Percentiles rank a stretch among this genome's conserved stretches.
These are phyloP conservation scores for Citrus cavaleriei DNA, from an alignment of 345 rosid genomes.

Conservation along the genomic window DNA sequence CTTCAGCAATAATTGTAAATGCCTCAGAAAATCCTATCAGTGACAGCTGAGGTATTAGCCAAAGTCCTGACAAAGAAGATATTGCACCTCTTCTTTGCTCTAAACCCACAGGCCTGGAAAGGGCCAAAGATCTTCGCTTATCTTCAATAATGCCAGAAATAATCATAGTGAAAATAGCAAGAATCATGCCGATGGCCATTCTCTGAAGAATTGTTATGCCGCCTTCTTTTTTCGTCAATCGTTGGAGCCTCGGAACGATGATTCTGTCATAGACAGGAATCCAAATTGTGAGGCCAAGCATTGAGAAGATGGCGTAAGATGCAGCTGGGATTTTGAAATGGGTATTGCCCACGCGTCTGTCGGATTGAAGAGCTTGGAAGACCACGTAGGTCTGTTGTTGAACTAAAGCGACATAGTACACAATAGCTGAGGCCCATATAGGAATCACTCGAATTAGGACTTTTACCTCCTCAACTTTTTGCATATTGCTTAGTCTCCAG, in stretches of 20 bases:
- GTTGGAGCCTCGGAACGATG: conserved; percentile 28
- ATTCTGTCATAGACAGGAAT: conserved; percentile 38
- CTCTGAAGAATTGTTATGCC: conserved; percentile 43
- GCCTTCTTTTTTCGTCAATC: conserved; percentile 27
- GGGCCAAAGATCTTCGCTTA: conserved; percentile 21
- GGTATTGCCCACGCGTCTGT: conserved; percentile 23
- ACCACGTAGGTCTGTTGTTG: conserved; percentile 39
- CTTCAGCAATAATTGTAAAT: conserved; percentile 22
- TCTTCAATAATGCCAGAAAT: conserved; percentile 30
- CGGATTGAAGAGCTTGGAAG: conserved; percentile 36
- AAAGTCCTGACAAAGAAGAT: conserved; percentile 34
- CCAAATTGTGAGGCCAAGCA: conserved; percentile 35
- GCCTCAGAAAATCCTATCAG: conserved; percentile 32
- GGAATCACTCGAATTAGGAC: conserved; percentile 40
- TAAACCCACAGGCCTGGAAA: conserved; percentile 19
- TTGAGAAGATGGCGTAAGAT: conserved; percentile 20
- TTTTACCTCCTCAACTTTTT: conserved; percentile 52
- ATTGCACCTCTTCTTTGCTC: conserved; percentile 28
- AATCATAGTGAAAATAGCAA: conserved; percentile 30
- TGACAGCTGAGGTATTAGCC: conserved; percentile 41
- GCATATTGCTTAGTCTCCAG: conserved; percentile 48
- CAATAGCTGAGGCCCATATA: conserved; percentile 23
- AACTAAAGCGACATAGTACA: conserved; percentile 15
- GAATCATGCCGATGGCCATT: conserved; percentile 28
- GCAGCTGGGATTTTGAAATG: conserved; percentile 38